Evolutionary conservation across 73 alveolate species (phyloP), one percentile per base, ranked within the genome.

Genomic region (Paramecium pentaurelia): DNA sequence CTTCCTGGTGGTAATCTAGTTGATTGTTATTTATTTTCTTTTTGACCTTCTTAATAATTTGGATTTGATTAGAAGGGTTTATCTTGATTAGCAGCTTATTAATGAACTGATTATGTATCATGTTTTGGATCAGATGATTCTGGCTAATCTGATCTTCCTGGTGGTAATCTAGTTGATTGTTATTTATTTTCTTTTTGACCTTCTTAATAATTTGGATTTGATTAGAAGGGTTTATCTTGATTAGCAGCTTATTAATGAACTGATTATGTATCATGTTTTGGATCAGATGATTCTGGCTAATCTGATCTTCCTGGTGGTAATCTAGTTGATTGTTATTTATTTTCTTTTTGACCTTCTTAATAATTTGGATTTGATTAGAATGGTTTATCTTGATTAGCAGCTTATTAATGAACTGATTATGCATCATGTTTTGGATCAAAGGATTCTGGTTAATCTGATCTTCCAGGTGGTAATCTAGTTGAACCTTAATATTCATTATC

Each of bases 281-380:
- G 84, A 28, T 64, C 28, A 3, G 84, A 28, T 9, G 84, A 64
- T 32, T 64, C 84, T 8, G 45, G 84, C 7, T 28, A 64, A 14
- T 64, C 84, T 28, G 84, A 64, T 64, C 84, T 64, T 10, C 84
- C 84, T 30, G 84, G 84, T 64, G 84, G 84, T 27, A 64, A 64
- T 64, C 84, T 20, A 11, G 84, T 64, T 6, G 84, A 64, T 6
- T 28, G 9, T 64, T 64, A 28, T 28, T 64, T 64, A 14, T 18
- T 9, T 64, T 64, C 84, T 12, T 64, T 32, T 28, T 20, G 2
- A 12, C 51, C 32, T 25, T 51, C 84, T 34, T 64, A 22, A 64
- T 64, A 64, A 32, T 28, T 64, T 28, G 84, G 84, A 64, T 64
- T 64, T 64, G 84, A 28, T 64, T 64, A 64, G 12, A 25, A 64